Percentiles rank a stretch among this genome's conserved stretches.
Conservation (phyloP, 805 yeast species). For the Komagataella populi region DNA sequence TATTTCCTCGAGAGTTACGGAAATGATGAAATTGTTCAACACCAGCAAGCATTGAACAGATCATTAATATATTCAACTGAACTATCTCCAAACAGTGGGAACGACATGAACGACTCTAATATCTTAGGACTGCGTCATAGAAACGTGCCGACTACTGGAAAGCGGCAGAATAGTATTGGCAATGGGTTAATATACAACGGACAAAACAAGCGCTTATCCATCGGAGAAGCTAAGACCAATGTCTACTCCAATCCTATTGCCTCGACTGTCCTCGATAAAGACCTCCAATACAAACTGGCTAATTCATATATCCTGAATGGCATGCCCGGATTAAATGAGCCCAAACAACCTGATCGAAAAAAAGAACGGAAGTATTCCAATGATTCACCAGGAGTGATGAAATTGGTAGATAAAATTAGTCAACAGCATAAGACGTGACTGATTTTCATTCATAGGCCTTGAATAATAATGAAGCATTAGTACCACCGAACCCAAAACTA, state of each 20-base stretch:
- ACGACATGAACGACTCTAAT: slow-evolving; percentile 3
- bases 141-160: slow-evolving; percentile 9
- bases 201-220: slow-evolving; percentile 2
- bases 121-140: slow-evolving; percentile 6
- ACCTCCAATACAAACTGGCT: not conserved
- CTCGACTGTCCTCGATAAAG: not conserved
- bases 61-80: not conserved
- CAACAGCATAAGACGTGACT: not conserved
- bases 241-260: not conserved
- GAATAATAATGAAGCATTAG: slow-evolving; percentile 65
- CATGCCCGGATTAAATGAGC: not conserved
- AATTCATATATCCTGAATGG: not conserved
- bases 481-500: slow-evolving; percentile 97
- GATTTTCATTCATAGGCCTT: not conserved
- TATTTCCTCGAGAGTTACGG: slow-evolving; percentile 82
- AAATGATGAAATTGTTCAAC: slow-evolving; percentile 18
- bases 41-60: slow-evolving; percentile 2
- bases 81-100: slow-evolving; percentile 1
- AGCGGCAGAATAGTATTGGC: slow-evolving; percentile 2
- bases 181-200: not conserved
- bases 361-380: not conserved
- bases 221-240: not conserved
- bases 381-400: not conserved
- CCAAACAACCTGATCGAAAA: not conserved
- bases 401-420: not conserved